A percentile compares a stretch with the other conserved stretches of the same genome.
phyloP scores from a whole-genome alignment of 495 filamentous ascomycete species.

The Aspergillus mulundensis region DNA sequence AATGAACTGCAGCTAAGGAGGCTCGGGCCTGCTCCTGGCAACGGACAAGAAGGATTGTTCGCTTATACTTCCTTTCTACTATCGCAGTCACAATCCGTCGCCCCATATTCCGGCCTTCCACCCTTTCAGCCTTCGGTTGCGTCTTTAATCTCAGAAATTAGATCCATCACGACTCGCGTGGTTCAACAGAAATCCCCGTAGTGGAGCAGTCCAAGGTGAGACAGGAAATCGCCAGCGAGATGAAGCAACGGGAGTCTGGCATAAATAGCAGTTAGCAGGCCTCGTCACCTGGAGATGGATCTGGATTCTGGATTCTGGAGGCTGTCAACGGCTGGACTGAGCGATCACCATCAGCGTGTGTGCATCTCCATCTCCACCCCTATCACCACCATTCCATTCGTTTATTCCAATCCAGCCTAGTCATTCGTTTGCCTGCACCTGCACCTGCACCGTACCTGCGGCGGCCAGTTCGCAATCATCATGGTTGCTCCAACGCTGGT shows the following conservation, averaged over 20 bases:
- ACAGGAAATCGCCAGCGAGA: neutral
- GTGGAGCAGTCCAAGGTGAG: constrained; percentile 4
- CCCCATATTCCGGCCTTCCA: too few relatives aligned
- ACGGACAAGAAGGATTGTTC: neutral
- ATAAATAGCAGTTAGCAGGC: constrained; percentile 6
- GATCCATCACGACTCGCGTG: constrained; percentile 2
- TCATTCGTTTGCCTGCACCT: constrained; percentile 12
- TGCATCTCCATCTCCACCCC: too few relatives aligned
- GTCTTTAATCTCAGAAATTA: neutral
- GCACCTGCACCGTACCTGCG: constrained; percentile 4
- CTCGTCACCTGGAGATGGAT: constrained; percentile 1
- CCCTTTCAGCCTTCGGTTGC: neutral
- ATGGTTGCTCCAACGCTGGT: constrained; percentile 25
- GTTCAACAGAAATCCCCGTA: neutral
- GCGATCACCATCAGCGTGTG: too few relatives aligned
- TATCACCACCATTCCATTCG: too few relatives aligned
- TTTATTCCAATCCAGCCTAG: constrained; percentile 14
- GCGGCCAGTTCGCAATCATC: constrained; percentile 21
- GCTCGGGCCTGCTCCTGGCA: neutral
- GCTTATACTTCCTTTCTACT: constrained; percentile 6
- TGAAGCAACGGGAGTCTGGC: neutral
- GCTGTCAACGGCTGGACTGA: too few relatives aligned
- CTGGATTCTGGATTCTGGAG: too few relatives aligned
- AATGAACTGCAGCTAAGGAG: neutral
- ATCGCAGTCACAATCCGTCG: too few relatives aligned